Evolutionary conservation across 169 alveolate species (phyloP).

Genomic region (Theileria parva): DNA sequence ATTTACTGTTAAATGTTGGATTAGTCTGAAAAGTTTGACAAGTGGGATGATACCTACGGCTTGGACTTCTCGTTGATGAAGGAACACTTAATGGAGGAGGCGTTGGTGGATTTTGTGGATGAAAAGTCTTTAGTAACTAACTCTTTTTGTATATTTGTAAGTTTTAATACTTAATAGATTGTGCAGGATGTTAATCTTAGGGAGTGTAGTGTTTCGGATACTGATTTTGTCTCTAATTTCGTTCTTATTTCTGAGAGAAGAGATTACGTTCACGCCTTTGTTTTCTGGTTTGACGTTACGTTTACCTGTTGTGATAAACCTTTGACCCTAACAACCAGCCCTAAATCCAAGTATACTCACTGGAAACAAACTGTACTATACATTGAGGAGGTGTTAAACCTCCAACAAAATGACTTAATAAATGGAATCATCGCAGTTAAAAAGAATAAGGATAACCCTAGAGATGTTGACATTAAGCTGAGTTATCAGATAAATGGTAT

Average conservation of each 20-base stretch:
- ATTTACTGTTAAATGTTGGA: neutral
- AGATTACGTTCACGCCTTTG: slow-evolving; percentile 88
- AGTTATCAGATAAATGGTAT: slow-evolving; percentile 66
- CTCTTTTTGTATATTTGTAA: slow-evolving; percentile 75
- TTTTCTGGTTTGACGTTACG: slow-evolving; percentile 91
- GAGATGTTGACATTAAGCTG: slow-evolving; percentile 87
- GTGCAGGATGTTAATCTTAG: slow-evolving; percentile 87
- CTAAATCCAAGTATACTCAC: slow-evolving; percentile 83
- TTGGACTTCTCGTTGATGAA: slow-evolving; percentile 91
- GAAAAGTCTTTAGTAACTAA: slow-evolving; percentile 84
- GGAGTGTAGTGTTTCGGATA: slow-evolving; percentile 87
- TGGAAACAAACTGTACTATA: slow-evolving; percentile 94
- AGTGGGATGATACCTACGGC: slow-evolving; percentile 95
- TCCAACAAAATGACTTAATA: slow-evolving; percentile 66
- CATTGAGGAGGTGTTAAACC: slow-evolving; percentile 77
- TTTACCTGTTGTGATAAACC: slow-evolving; percentile 88
- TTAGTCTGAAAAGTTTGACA: slow-evolving; percentile 87
- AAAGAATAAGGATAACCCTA: slow-evolving; percentile 79
- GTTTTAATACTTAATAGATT: neutral
- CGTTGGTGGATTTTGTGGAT: slow-evolving; percentile 92
- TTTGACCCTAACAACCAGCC: slow-evolving; percentile 86
- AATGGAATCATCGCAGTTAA: slow-evolving; percentile 85
- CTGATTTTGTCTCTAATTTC: slow-evolving; percentile 88
- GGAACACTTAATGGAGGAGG: slow-evolving; percentile 88
- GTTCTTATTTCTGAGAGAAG: slow-evolving; percentile 72